Conservation (phyloP, 345 rosid species). For the Turritis glabra region DNA sequence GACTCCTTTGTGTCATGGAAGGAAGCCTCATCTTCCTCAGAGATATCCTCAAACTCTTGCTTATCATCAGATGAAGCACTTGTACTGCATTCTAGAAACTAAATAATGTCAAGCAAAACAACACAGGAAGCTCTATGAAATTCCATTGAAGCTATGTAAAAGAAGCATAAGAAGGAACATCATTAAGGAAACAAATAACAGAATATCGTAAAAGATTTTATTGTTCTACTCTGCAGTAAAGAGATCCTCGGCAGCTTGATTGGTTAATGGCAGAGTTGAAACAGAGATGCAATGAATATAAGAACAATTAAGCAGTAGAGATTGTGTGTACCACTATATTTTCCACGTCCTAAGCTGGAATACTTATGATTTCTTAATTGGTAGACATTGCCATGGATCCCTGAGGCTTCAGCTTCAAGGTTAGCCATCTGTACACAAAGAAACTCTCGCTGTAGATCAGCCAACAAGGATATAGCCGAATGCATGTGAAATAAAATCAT, state of each 20-base stretch:
- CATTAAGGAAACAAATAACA: not conserved
- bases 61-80: constrained; percentile 96
- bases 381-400: constrained; percentile 64
- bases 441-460: constrained; percentile 2
- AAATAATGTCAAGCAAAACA: constrained; percentile 37
- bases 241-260: not conserved
- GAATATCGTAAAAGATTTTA: not conserved
- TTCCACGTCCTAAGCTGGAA: constrained; percentile 64
- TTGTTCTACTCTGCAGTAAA: not conserved
- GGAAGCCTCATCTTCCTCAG: constrained; percentile 74
- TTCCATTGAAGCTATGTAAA: not conserved
- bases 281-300: not conserved
- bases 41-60: constrained; percentile 78
- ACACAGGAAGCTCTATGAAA: constrained; percentile 9
- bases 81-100: constrained; percentile 86
- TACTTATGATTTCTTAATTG: constrained; percentile 65
- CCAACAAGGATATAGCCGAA: constrained; percentile 6
- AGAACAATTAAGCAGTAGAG: constrained; percentile 3
- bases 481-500: constrained; percentile 3
- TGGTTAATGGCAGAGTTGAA: not conserved
- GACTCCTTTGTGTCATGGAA: constrained; percentile 77
- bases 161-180: not conserved
- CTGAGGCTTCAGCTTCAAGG: constrained; percentile 74
- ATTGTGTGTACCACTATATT: constrained; percentile 67
- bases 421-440: constrained; percentile 66